These are phyloP conservation scores for Musa acuminata DNA, from an alignment of 176 grass and related monocot species.

Conservation along the genomic window DNA sequence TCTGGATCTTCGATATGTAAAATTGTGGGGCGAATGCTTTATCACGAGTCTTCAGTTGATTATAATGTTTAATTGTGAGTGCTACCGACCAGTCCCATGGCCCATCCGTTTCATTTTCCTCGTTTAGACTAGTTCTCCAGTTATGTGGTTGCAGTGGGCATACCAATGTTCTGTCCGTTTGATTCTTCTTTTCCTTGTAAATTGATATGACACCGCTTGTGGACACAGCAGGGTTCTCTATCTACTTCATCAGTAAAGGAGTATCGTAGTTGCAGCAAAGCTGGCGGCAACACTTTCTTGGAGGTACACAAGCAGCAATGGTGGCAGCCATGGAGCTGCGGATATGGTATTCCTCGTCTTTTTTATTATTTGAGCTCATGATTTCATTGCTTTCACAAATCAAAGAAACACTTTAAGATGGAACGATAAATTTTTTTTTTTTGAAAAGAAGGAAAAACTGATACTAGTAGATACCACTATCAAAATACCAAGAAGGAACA, in stretches of 20 bases:
- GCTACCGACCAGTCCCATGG: not conserved
- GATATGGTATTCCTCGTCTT: constrained; percentile 70
- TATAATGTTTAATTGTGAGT: not conserved
- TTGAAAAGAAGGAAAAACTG: too few species aligned
- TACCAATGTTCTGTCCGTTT: not conserved
- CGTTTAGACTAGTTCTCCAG: not conserved
- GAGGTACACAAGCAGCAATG: constrained; percentile 71
- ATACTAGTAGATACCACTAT: not conserved
- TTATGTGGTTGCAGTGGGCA: not conserved
- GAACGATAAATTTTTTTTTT: not conserved
- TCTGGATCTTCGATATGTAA: not conserved
- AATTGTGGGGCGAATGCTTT: not conserved
- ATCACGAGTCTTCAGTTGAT: not conserved
- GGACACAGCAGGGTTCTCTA: not conserved
- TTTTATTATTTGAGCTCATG: constrained; percentile 15
- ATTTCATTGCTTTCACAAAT: not conserved
- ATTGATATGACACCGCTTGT: not conserved
- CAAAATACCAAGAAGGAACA: not conserved
- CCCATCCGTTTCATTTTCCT: too few species aligned
- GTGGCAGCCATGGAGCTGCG: constrained; percentile 43
- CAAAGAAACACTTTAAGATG: too few species aligned
- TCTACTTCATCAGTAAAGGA: not conserved
- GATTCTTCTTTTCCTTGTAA: not conserved
- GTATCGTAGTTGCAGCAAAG: constrained; percentile 1
- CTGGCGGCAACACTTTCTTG: constrained; percentile 80